Evolutionary conservation across 345 rosid species (phyloP).

Genomic region (Firmiana major): DNA sequence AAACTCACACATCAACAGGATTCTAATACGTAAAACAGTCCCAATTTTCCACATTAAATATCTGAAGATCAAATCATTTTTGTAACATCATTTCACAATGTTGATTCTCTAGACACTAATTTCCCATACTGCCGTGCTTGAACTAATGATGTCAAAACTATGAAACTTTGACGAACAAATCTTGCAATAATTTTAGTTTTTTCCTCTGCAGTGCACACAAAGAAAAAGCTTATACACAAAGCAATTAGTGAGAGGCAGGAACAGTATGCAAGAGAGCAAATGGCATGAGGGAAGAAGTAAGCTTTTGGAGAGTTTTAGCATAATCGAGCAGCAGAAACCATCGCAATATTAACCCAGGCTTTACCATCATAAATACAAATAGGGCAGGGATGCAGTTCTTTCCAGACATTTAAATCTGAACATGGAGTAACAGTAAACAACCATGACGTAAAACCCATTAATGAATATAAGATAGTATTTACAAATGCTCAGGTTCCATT

Average conservation of each 20-base stretch:
- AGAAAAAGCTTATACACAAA: not conserved
- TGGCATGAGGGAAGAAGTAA: not conserved
- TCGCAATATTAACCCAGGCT: not conserved
- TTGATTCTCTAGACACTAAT: not conserved
- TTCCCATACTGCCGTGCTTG: not conserved
- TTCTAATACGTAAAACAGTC: not conserved
- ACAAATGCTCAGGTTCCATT: not conserved
- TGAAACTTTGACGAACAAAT: not conserved
- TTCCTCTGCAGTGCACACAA: not conserved
- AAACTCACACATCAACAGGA: not conserved
- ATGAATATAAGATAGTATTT: not conserved
- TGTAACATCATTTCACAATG: not conserved
- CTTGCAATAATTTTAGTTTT: not conserved
- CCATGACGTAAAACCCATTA: not conserved
- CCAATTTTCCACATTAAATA: not conserved
- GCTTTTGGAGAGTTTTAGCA: not conserved
- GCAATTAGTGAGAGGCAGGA: not conserved
- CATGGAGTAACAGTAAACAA: not conserved
- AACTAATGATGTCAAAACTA: not conserved
- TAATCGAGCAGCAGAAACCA: not conserved
- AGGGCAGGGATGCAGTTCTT: not conserved
- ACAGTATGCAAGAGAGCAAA: not conserved
- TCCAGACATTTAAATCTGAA: not conserved
- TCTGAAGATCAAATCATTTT: not conserved
- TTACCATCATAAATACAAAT: not conserved